Evolutionary conservation across 1,139 yeast species (phyloP).

Genomic region (Wickerhamomyces sp.): DNA sequence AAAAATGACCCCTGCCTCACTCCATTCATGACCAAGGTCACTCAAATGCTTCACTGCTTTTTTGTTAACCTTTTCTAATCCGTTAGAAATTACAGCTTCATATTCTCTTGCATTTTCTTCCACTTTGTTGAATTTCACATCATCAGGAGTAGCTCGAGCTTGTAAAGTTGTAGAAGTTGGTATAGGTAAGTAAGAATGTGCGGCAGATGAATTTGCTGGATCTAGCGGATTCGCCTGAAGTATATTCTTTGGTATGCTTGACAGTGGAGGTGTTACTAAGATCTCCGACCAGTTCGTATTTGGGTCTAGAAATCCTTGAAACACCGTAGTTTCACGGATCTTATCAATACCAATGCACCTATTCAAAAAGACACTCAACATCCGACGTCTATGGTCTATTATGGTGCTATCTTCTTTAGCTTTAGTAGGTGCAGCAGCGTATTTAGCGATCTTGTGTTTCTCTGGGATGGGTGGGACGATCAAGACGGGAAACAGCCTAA

Average conservation of each 20-base stretch:
- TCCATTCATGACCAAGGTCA: slow-evolving; percentile 58
- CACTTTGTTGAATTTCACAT: slow-evolving; percentile 35
- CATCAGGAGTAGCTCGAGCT: slow-evolving; percentile 25
- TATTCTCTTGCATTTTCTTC: slow-evolving; percentile 48
- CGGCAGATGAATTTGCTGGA: slow-evolving; percentile 39
- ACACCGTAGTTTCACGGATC: slow-evolving; percentile 54
- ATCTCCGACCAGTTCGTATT: slow-evolving; percentile 70
- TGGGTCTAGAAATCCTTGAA: slow-evolving; percentile 74
- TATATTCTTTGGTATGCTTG: slow-evolving; percentile 43
- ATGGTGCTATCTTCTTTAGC: slow-evolving; percentile 42
- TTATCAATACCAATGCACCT: slow-evolving; percentile 58
- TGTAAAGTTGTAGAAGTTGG: slow-evolving; percentile 42
- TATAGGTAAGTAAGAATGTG: slow-evolving; percentile 57
- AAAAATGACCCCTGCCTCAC: slow-evolving; percentile 24
- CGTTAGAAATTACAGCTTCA: slow-evolving; percentile 45
- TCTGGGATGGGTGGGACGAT: slow-evolving; percentile 93
- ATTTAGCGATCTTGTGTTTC: slow-evolving; percentile 55
- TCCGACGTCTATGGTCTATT: slow-evolving; percentile 61
- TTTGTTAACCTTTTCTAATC: slow-evolving; percentile 63
- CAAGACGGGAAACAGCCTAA: slow-evolving; percentile 70
- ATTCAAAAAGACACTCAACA: slow-evolving; percentile 70
- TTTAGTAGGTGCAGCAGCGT: slow-evolving; percentile 45
- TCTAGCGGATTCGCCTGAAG: slow-evolving; percentile 44
- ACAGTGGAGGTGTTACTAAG: slow-evolving; percentile 46
- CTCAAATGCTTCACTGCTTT: slow-evolving; percentile 56